Percentiles rank a stretch among this genome's conserved stretches.
Evolutionary conservation across 345 rosid genomes (phyloP).

Genomic region (Pugionium dolabratum): DNA sequence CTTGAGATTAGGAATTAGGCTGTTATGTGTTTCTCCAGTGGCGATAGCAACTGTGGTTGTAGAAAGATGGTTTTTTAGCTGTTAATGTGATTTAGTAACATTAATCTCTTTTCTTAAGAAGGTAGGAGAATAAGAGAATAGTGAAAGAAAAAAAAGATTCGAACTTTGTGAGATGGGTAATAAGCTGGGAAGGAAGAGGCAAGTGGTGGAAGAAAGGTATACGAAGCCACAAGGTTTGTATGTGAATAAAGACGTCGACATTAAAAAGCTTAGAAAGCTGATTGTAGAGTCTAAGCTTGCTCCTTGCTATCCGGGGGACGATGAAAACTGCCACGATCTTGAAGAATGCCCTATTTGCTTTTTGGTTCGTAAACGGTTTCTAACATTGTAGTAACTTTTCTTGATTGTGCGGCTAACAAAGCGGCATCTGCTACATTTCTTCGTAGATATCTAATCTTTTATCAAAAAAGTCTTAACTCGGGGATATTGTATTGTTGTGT

Average conservation of each 20-base stretch:
- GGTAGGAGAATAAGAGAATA: conserved; percentile 22
- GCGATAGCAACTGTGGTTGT: conserved; percentile 14
- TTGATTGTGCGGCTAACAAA: neutral
- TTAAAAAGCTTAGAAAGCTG: conserved; percentile 91
- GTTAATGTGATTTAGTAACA: conserved; percentile 18
- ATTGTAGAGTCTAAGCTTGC: conserved; percentile 96
- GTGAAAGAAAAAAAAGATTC: conserved; percentile 4
- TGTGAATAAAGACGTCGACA: conserved; percentile 84
- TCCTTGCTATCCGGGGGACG: conserved; percentile 95
- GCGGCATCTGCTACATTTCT: neutral
- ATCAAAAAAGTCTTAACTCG: neutral
- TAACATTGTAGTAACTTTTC: neutral
- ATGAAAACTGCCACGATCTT: conserved; percentile 68
- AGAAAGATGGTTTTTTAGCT: conserved; percentile 1
- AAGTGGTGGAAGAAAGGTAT: conserved; percentile 86
- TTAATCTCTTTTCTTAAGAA: conserved; percentile 24
- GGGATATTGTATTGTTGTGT: conserved; percentile 18
- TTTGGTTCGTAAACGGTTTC: conserved; percentile 55
- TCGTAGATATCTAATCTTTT: neutral
- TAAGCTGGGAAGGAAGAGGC: conserved; percentile 86
- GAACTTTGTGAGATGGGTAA: conserved; percentile 70
- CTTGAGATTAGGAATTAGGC: conserved; percentile 2
- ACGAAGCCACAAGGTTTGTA: conserved; percentile 93
- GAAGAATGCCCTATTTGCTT: conserved; percentile 99
- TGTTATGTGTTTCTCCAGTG: neutral